Conservation (phyloP, 768 basidiomycete genomes). For the Xerocomus spinulosus region DNA sequence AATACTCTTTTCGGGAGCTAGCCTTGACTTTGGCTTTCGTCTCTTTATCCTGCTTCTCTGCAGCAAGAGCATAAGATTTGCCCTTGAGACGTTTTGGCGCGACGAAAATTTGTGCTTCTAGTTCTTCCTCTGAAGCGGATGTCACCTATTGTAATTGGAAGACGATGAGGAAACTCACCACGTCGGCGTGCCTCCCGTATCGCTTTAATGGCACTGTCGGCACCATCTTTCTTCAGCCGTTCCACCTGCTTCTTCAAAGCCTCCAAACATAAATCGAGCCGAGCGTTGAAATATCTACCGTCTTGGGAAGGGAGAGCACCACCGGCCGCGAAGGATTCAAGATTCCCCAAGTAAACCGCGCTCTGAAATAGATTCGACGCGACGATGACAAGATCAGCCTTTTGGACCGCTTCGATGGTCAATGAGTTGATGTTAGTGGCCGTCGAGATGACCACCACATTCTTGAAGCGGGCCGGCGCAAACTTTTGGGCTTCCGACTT, state of each 20-base stretch:
- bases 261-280: constrained; percentile 58
- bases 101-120: constrained; percentile 40
- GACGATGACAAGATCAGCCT: constrained; percentile 83
- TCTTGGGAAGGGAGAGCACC: constrained; percentile 70
- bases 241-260: constrained; percentile 64
- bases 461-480: constrained; percentile 40
- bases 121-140: constrained; percentile 43
- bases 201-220: constrained; percentile 54
- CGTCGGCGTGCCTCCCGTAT: constrained; percentile 59
- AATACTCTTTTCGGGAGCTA: constrained; percentile 16
- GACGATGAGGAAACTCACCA: constrained; percentile 38
- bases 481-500: constrained; percentile 83
- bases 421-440: constrained; percentile 66
- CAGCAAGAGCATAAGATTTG: constrained; percentile 64
- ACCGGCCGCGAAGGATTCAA: constrained; percentile 63
- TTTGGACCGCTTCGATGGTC: constrained; percentile 67
- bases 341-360: constrained; percentile 67
- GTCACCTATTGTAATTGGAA: not conserved
- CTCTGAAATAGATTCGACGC: constrained; percentile 86
- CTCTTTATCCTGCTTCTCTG: constrained; percentile 32
- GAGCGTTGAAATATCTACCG: constrained; percentile 86
- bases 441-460: constrained; percentile 61
- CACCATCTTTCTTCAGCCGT: constrained; percentile 59
- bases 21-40: constrained; percentile 13
- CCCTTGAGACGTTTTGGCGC: constrained; percentile 71